Evolutionary conservation across 1,284 basidiomycete genomes (phyloP), one percentile per base, ranked within the genome.

Genomic region (Marasmius tenuissimus): DNA sequence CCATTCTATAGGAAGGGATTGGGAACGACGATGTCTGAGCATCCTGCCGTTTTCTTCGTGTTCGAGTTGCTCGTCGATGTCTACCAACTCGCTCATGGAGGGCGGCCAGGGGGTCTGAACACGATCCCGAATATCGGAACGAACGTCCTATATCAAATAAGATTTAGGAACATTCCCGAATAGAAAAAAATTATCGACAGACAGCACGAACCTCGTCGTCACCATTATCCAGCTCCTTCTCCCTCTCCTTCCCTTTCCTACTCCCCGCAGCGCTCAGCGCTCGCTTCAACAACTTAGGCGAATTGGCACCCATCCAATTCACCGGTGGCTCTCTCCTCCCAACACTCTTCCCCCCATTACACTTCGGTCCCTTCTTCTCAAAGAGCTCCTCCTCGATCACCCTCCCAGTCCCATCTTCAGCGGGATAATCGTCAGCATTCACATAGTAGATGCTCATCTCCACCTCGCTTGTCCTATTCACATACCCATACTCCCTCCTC

Each of bases 371-470:
- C 22, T 9, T 53, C 35, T 47, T 38, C 39, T 18, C 22, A 54
- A 22, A 27, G 38, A 50, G 52, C 16, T 66, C 61, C 7, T 57
- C 47, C 57, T 68, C 65, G 20, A 54, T 54, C 18, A 61, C 50
- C 63, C 33, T 65, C 65, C 42, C 71, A n/a, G 67, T 67, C 12
- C 56, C 69, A 35, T 68, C 66, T 18, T 71, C 76, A 47, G 67
- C 67, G 11, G 69, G 66, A 67, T 74, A 76, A 42, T 78, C 78
- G 35, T 73, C 73, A 5, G 75, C 71, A 57, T 70, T 73, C 57
- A 79, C 68, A 68, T 77, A 82, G 69, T 80, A 81, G 20, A 83
- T 73, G 58, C 81, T 81, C 71, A 80, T 77, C 57, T 73, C 76
- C 1, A 71, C 73, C 33, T 72, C 71, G 48, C 71, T 65, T 37